These are phyloP conservation scores for Vigna angularis DNA, from an alignment of 306 rosid genomes.

Conservation along the genomic window DNA sequence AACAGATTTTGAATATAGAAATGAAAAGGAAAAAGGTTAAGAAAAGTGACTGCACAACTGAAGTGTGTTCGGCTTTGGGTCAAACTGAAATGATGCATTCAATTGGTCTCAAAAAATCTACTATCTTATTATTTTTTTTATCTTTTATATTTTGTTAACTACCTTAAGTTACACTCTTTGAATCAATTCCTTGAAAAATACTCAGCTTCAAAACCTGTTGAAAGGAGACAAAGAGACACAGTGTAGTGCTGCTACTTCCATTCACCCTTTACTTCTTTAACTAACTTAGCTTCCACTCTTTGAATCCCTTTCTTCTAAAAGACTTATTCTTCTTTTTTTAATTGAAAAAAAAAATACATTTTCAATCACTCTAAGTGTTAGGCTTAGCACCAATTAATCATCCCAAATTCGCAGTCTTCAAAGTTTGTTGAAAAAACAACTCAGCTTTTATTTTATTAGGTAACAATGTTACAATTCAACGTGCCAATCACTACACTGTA, in stretches of 20 bases:
- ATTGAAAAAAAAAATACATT: background rate
- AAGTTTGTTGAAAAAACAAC: constrained; percentile 44
- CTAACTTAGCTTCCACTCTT: constrained; percentile 78
- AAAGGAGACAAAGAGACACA: constrained; percentile 36
- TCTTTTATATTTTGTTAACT: constrained; percentile 12
- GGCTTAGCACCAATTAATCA: constrained; percentile 49
- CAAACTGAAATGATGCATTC: constrained; percentile 68
- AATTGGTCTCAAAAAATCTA: constrained; percentile 8
- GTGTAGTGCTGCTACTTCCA: constrained; percentile 46
- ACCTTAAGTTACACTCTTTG: constrained; percentile 73
- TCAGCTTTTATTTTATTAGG: background rate
- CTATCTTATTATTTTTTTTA: background rate
- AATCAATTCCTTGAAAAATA: constrained; percentile 76
- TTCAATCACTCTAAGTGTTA: constrained; percentile 44
- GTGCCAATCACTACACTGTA: background rate
- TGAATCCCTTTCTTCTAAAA: constrained; percentile 61
- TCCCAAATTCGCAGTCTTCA: constrained; percentile 32
- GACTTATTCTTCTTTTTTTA: constrained; percentile 45
- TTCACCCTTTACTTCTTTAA: constrained; percentile 51
- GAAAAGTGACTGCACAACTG: constrained; percentile 75
- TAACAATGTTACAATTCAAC: constrained; percentile 21
- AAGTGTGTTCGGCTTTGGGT: constrained; percentile 60
- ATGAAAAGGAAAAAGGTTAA: constrained; percentile 47
- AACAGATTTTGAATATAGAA: background rate
- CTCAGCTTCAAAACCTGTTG: constrained; percentile 55